Conservation (phyloP, 345 rosid genomes). For the Raphanus raphanistrum region DNA sequence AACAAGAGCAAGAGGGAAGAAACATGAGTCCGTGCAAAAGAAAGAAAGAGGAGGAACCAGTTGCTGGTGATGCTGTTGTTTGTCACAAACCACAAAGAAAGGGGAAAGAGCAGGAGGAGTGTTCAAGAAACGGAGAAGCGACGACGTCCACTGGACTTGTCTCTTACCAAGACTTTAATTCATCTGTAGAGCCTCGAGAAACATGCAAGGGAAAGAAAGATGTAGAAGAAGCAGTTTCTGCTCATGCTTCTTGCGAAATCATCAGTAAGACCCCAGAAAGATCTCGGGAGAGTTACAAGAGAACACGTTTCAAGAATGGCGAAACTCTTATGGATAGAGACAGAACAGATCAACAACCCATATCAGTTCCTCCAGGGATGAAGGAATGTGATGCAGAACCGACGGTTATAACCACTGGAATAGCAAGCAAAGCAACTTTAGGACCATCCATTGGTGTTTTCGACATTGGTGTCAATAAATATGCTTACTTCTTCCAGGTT, state of each 20-base stretch:
- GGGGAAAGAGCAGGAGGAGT: constrained; percentile 17
- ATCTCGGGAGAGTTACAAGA: constrained; percentile 36
- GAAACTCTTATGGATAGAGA: constrained; percentile 21
- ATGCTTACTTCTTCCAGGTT: constrained; percentile 58
- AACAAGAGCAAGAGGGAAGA: constrained; percentile 2
- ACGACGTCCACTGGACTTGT: background rate
- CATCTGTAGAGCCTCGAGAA: constrained; percentile 24
- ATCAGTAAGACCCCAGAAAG: constrained; percentile 32
- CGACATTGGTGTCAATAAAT: constrained; percentile 59
- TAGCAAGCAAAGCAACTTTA: constrained; percentile 40
- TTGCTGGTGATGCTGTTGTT: constrained; percentile 12
- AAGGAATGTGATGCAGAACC: constrained; percentile 37
- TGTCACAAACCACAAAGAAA: constrained; percentile 5
- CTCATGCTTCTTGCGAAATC: constrained; percentile 10
- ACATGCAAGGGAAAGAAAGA: constrained; percentile 29
- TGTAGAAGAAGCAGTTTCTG: constrained; percentile 17
- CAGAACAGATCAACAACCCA: constrained; percentile 36
- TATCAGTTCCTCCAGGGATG: constrained; percentile 33
- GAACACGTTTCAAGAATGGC: constrained; percentile 24
- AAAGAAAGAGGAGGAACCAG: constrained; percentile 21
- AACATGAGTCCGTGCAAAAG: constrained; percentile 35
- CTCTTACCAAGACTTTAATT: constrained; percentile 22
- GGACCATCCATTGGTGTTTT: constrained; percentile 56
- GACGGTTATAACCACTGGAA: constrained; percentile 43
- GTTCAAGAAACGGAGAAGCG: constrained; percentile 10